phyloP scores from a whole-genome alignment of 495 filamentous ascomycete genomes.

The Aspergillus sparsus region DNA sequence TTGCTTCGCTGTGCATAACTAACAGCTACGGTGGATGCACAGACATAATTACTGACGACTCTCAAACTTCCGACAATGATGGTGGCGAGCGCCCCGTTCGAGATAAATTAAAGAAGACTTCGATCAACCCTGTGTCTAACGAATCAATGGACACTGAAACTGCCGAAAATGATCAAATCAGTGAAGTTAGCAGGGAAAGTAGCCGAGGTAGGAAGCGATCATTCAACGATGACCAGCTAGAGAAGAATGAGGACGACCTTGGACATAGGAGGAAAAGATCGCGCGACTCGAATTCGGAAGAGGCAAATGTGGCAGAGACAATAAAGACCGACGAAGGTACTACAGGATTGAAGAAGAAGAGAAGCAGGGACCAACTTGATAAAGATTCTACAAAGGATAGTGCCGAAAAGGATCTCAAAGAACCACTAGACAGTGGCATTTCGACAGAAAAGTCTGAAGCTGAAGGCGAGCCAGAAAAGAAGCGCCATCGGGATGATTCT shows the following conservation, averaged over 20 bases:
- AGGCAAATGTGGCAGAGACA: conserved; percentile 11
- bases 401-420: conserved; percentile 29
- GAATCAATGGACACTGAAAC: conserved; percentile 7
- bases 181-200: conserved; percentile 26
- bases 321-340: conserved; percentile 16
- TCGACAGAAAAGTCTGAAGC: conserved; percentile 19
- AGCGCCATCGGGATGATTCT: conserved; percentile 47
- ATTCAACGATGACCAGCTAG: conserved; percentile 49
- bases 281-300: conserved; percentile 36
- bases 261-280: conserved; percentile 48
- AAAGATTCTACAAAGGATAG: conserved; percentile 34
- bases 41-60: conserved; percentile 31
- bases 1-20: background rate
- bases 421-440: conserved; percentile 19
- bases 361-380: conserved; percentile 55
- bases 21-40: background rate
- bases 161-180: conserved; percentile 8
- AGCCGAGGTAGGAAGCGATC: conserved; percentile 58
- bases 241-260: conserved; percentile 31
- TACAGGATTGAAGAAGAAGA: conserved; percentile 50
- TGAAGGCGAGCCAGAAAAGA: conserved; percentile 48
- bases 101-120: conserved; percentile 62
- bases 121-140: conserved; percentile 47
- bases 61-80: conserved; percentile 49
- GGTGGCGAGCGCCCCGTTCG: conserved; percentile 58